Conservation (phyloP, 345 rosid species). For the Camelina hispida region DNA sequence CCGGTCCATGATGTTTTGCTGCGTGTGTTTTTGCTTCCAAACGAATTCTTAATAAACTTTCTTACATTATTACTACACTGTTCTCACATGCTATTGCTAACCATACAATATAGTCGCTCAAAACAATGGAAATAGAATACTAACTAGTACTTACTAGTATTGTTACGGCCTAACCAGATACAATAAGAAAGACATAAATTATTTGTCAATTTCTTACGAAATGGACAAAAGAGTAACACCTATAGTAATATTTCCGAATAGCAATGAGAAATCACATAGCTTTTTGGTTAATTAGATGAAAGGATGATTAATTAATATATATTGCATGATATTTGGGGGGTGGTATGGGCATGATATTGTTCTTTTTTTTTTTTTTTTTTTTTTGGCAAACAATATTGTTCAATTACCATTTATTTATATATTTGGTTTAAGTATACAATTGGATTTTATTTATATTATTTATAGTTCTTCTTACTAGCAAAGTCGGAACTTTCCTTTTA, state of each 20-base stretch:
- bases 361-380: no score
- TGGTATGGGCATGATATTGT: background rate
- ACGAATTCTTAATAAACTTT: background rate
- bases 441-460: no score
- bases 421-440: no score
- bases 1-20: background rate
- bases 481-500: slow-evolving; percentile 1
- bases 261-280: background rate
- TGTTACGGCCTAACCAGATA: background rate
- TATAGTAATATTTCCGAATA: background rate
- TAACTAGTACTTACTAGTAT: background rate
- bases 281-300: background rate
- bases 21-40: no score
- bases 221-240: background rate
- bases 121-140: background rate
- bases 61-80: background rate
- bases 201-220: background rate
- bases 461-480: no score
- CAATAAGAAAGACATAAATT: no score
- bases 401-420: background rate
- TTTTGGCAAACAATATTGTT: no score
- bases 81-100: no score
- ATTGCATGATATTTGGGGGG: background rate
- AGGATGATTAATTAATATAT: background rate
- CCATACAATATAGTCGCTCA: background rate